A percentile compares a stretch with the other conserved stretches of the same genome.
phyloP scores from a whole-genome alignment of 2,329 filamentous ascomycete species.

The Pseudogymnoascus sp. region DNA sequence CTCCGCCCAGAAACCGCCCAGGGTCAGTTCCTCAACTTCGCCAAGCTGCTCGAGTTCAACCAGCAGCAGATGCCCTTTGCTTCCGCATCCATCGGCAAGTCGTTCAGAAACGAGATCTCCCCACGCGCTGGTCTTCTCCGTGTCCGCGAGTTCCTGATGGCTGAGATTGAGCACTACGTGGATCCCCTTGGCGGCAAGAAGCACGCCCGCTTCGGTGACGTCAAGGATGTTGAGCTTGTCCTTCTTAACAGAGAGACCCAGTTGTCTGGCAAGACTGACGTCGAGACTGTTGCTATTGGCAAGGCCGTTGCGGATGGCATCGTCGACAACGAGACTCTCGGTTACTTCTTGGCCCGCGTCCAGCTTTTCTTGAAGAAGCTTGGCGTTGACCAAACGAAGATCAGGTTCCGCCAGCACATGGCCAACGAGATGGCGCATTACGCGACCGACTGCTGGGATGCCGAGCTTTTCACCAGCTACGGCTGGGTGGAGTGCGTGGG shows the following conservation, averaged over 20 bases:
- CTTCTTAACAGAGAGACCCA: slow-evolving; percentile 82
- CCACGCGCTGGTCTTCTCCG: slow-evolving; percentile 83
- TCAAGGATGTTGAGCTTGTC: slow-evolving; percentile 74
- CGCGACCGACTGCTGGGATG: slow-evolving; percentile 95
- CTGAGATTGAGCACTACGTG: slow-evolving; percentile 97
- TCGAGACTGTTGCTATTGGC: slow-evolving; percentile 68
- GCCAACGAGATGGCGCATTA: slow-evolving; percentile 87
- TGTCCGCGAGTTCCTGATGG: slow-evolving; percentile 97
- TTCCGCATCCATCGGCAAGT: slow-evolving; percentile 94
- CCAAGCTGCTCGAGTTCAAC: slow-evolving; percentile 94
- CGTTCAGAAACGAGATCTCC: slow-evolving; percentile 96
- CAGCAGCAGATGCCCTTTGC: slow-evolving; percentile 93
- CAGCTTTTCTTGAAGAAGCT: slow-evolving; percentile 84
- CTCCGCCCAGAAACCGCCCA: slow-evolving; percentile 92
- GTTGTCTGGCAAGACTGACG: slow-evolving; percentile 72
- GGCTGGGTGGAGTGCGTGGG: slow-evolving; percentile 99
- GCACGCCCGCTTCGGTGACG: slow-evolving; percentile 77
- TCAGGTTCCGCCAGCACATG: slow-evolving; percentile 98
- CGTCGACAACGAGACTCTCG: slow-evolving; percentile 95
- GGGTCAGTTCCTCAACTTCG: slow-evolving; percentile 96
- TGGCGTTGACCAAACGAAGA: slow-evolving; percentile 77
- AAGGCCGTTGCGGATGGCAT: slow-evolving; percentile 74
- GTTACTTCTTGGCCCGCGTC: slow-evolving; percentile 94
- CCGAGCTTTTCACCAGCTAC: slow-evolving; percentile 81
- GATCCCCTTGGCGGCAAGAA: slow-evolving; percentile 93